Conservation (phyloP, 148 eudicot species). For the Vaccinium corymbosum region DNA sequence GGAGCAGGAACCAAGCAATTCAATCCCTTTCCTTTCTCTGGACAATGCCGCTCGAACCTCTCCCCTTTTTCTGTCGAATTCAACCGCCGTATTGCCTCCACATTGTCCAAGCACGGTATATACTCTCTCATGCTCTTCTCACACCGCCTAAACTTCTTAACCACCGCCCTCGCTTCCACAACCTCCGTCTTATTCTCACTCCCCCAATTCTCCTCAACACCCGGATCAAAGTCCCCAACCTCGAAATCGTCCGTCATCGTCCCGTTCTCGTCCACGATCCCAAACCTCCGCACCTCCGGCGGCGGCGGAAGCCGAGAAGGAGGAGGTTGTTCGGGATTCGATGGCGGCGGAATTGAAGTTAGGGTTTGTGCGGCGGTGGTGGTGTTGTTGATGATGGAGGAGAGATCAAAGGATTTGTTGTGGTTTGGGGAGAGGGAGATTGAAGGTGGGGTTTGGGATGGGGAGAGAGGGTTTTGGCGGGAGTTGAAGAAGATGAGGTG, state of each 20-base stretch:
- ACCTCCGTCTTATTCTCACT: slow-evolving; percentile 32
- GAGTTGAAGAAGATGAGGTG: slow-evolving; percentile 45
- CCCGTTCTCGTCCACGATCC: slow-evolving; percentile 81
- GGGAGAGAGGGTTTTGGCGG: slow-evolving; percentile 17
- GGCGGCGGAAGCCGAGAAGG: slow-evolving; percentile 27
- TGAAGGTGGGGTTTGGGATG: slow-evolving; percentile 19
- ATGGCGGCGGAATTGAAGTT: slow-evolving; percentile 10
- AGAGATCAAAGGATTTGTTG: slow-evolving; percentile 44
- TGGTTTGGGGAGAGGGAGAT: slow-evolving; percentile 66
- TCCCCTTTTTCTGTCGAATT: slow-evolving; percentile 74
- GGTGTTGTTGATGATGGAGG: slow-evolving; percentile 34
- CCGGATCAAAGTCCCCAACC: slow-evolving; percentile 69
- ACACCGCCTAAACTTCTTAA: slow-evolving; percentile 62
- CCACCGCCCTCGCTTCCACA: slow-evolving; percentile 36
- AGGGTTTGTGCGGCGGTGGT: slow-evolving; percentile 16
- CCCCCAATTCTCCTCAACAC: slow-evolving; percentile 50
- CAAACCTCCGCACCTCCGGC: slow-evolving; percentile 53
- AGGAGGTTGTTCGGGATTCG: slow-evolving; percentile 11
- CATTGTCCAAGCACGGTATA: slow-evolving; percentile 94
- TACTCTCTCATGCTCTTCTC: slow-evolving; percentile 56
- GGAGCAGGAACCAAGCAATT: slow-evolving; percentile 79
- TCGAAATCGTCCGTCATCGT: slow-evolving; percentile 75
- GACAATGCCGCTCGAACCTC: slow-evolving; percentile 95
- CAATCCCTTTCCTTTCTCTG: slow-evolving; percentile 54
- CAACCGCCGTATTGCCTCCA: slow-evolving; percentile 54